Conservation (phyloP, 2,329 filamentous ascomycete genomes). For the Colletotrichum costaricense region DNA sequence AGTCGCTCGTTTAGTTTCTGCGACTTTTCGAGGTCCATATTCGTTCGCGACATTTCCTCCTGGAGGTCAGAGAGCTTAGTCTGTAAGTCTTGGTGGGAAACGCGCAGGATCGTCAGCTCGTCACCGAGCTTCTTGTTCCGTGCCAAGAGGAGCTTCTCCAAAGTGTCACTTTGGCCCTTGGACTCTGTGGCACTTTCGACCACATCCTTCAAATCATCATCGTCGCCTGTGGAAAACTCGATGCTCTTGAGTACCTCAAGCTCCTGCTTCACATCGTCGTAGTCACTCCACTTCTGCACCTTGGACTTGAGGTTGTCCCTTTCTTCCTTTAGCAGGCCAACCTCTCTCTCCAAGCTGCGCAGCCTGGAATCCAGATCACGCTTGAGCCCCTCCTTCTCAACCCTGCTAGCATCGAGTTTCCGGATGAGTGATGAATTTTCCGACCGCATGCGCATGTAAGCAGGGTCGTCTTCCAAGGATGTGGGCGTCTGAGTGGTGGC, state of each 20-base stretch:
- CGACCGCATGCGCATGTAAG: constrained; percentile 86
- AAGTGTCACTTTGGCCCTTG: constrained; percentile 78
- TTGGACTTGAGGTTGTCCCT: constrained; percentile 83
- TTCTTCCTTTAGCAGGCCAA: constrained; percentile 79
- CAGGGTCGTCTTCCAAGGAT: constrained; percentile 87
- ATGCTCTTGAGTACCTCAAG: constrained; percentile 97
- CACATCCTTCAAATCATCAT: constrained; percentile 65
- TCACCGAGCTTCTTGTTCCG: constrained; percentile 97
- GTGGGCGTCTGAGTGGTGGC: constrained; percentile 69
- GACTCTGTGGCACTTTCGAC: constrained; percentile 59
- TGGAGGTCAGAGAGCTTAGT: constrained; percentile 82
- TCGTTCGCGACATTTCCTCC: constrained; percentile 84
- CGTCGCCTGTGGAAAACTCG: constrained; percentile 92
- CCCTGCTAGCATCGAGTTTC: constrained; percentile 84
- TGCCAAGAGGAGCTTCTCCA: constrained; percentile 91
- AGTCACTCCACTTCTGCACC: constrained; percentile 90
- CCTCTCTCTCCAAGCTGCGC: constrained; percentile 83
- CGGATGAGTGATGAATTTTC: constrained; percentile 94
- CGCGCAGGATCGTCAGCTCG: constrained; percentile 90
- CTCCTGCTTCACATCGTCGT: constrained; percentile 96
- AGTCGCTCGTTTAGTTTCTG: constrained; percentile 88
- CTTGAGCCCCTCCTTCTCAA: constrained; percentile 86
- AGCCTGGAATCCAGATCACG: constrained; percentile 81
- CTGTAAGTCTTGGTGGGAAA: constrained; percentile 94
- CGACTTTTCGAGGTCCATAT: constrained; percentile 86